phyloP scores from a whole-genome alignment of 306 rosid species.

The Heteromeles arbutifolia region DNA sequence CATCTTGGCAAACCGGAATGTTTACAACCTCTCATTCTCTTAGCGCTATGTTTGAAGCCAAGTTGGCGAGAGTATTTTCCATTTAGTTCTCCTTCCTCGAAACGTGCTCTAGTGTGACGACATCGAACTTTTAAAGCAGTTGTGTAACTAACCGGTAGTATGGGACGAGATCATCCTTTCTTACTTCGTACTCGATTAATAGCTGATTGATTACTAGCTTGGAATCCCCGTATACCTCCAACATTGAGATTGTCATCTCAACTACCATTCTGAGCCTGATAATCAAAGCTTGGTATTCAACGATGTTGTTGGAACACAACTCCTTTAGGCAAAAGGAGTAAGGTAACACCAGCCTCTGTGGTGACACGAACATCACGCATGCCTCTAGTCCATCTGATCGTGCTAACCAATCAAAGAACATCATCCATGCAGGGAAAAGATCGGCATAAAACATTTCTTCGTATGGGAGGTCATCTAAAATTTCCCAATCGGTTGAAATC shows the following conservation, averaged over 20 bases:
- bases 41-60: background rate
- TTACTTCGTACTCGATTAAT: background rate
- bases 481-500: background rate
- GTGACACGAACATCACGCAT: background rate
- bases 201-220: background rate
- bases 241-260: background rate
- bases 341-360: background rate
- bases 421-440: background rate
- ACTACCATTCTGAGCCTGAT: background rate
- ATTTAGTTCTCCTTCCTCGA: background rate
- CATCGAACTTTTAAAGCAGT: background rate
- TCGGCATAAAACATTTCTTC: background rate
- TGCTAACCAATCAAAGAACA: background rate
- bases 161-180: background rate
- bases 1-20: background rate
- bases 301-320: background rate
- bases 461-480: background rate
- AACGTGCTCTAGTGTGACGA: accelerated
- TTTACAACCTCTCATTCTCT: no score
- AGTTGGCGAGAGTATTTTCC: background rate
- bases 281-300: background rate
- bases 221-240: background rate
- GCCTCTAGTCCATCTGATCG: accelerated
- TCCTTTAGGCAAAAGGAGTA: background rate
- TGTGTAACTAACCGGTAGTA: background rate